A percentile compares a stretch with the other conserved stretches of the same genome.
phyloP scores from a whole-genome alignment of 2,329 filamentous ascomycete species.

The Dryadomyces quercus-mongolicae region DNA sequence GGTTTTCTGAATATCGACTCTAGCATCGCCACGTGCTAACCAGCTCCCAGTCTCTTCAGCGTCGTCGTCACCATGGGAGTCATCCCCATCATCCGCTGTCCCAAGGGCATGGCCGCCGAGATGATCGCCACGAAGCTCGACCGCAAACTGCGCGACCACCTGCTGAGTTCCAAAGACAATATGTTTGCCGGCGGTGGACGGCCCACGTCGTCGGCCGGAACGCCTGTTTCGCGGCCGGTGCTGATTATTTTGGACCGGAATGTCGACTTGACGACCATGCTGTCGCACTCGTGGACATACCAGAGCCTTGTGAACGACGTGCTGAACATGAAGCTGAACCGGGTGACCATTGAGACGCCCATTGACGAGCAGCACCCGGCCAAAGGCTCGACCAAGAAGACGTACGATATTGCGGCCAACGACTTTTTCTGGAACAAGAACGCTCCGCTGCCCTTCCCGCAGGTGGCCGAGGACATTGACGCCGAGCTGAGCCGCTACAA shows the following conservation, averaged over 20 bases:
- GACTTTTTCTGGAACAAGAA: constrained; percentile 98
- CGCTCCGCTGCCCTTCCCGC: constrained; percentile 79
- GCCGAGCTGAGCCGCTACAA: constrained; percentile 89
- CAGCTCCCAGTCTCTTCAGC: constrained; percentile 55
- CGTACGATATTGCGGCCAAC: constrained; percentile 77
- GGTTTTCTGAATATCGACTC: no score
- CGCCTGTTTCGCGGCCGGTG: constrained; percentile 69
- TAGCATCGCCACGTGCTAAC: not conserved
- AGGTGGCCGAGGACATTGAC: constrained; percentile 89
- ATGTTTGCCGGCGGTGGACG: constrained; percentile 64
- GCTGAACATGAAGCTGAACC: constrained; percentile 50
- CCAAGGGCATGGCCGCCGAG: constrained; percentile 84
- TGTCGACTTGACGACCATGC: constrained; percentile 90
- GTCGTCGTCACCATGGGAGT: constrained; percentile 97
- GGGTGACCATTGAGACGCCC: constrained; percentile 82
- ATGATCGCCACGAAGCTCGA: constrained; percentile 91
- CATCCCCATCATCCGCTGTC: constrained; percentile 90
- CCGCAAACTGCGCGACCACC: constrained; percentile 88
- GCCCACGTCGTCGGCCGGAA: constrained; percentile 42
- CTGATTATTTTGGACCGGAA: constrained; percentile 91
- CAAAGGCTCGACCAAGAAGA: constrained; percentile 70
- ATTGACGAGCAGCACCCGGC: constrained; percentile 64
- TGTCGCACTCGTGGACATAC: constrained; percentile 81
- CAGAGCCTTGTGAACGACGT: constrained; percentile 69
- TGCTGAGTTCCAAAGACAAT: constrained; percentile 96